Evolutionary conservation across 164 flowering plant genomes (phyloP).

Genomic region (Amborella trichopoda): DNA sequence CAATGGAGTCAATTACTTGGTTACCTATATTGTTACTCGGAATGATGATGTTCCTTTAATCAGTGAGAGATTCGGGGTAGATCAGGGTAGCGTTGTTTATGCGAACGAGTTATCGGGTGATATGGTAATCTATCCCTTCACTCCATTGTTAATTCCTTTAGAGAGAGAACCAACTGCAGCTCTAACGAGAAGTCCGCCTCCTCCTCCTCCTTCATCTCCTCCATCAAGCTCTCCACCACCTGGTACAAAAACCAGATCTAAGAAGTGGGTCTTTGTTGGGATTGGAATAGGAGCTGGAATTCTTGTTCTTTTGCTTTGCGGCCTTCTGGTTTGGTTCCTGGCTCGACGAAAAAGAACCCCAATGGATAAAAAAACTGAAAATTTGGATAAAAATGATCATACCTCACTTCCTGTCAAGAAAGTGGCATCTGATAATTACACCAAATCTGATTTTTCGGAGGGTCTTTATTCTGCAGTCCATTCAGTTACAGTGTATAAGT

Average conservation of each 20-base stretch:
- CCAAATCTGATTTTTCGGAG: constrained; percentile 19
- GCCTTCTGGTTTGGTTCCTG: constrained; percentile 15
- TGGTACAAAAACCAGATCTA: constrained; percentile 18
- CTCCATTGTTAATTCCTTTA: constrained; percentile 44
- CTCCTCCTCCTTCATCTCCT: constrained; percentile 14
- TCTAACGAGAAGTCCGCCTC: constrained; percentile 2
- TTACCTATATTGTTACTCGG: constrained; percentile 36
- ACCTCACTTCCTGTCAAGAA: too few relatives aligned
- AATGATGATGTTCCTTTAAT: constrained; percentile 20
- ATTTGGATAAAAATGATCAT: too few relatives aligned
- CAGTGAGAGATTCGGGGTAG: constrained; percentile 22
- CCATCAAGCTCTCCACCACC: constrained; percentile 25
- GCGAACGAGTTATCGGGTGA: constrained; percentile 29
- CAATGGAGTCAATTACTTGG: constrained; percentile 29
- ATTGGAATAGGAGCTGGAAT: constrained; percentile 36
- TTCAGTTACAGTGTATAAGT: constrained; percentile 38
- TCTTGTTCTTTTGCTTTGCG: constrained; percentile 13
- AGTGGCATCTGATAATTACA: too few relatives aligned
- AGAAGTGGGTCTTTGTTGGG: constrained; percentile 43
- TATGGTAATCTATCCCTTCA: constrained; percentile 26
- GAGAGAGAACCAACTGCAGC: constrained; percentile 16
- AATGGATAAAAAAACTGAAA: too few relatives aligned
- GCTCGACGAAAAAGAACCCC: too few relatives aligned
- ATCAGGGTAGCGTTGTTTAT: constrained; percentile 15
- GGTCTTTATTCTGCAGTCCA: constrained; percentile 28